Evolutionary conservation across 2,329 filamentous ascomycete species (phyloP), one percentile per base, ranked within the genome.

Genomic region (Rasamsonia emersonii): DNA sequence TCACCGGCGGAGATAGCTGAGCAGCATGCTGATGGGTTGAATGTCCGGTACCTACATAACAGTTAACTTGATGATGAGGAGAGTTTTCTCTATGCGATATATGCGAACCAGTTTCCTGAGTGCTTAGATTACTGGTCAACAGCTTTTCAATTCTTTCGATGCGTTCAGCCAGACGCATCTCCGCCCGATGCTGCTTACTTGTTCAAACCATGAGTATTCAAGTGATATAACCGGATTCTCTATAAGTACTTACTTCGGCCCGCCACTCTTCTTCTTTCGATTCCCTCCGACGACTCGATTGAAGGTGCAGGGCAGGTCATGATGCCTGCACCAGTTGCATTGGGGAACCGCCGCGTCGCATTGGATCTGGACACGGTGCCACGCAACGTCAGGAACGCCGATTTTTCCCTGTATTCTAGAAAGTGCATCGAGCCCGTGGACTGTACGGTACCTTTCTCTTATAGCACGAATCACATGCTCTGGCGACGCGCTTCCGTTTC

Each of bases 271-370:
- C 6, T 40, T 41, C 38, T 52, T 58, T n/a, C 52, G 43, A 32
- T 46, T 50, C 18, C 50, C 44, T 16, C 40, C 45, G 17, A 50
- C 38, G 7, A 44, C 43, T 36, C 58, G 39, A 17, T 52, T 55
- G 43, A 68, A 71, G 5, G 64, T 70, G 46, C 68, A 72, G 11
- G 56, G 45, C 13, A 66, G 53, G 33, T 57, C 49, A 40, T 70
- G 67, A 45, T 70, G 64, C 30, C 53, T 56, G 43, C 67, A 71
- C 66, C 67, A 71, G 45, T 71, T 64, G 49, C 67, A 71, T 29
- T 58, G 53, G 3, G 62, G 60, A 7, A 53, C 37, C 10, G 53
- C 54, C 2, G 53, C 55, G 42, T 68, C 67, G 39, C 68, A 72
- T 55, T 70, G 68, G 37, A 71, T 71, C 65, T 69, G 32, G 9